Base-by-base conservation (phyloP, 2,329 filamentous ascomycete genomes). In the Colletotrichum neosansevieriae region DNA sequence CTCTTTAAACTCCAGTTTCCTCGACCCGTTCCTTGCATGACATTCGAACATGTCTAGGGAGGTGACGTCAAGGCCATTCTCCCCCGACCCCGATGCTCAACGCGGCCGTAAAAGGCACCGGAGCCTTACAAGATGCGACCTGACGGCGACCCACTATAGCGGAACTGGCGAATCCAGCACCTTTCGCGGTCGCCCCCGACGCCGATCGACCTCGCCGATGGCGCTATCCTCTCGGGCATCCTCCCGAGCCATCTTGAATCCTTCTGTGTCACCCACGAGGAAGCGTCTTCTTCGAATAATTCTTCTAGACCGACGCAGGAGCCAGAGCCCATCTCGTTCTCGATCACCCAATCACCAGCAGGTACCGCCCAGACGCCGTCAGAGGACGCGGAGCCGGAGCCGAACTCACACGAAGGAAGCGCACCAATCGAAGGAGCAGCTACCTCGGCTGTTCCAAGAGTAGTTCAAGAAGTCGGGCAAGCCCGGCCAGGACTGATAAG, bases 121-220 rank as follows among this genome's bases (percentile, higher is more conserved):
- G 65, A 81, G 79, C 73, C 75, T 76, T 40, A 79, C 76, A 49
- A 76, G 79, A 42, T 70, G 75, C 60, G 74, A 72, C 63, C 72
- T 77, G 58, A 75, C 76, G 58, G 71, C 76, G 50, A 73, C 77
- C 50, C 77, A 78, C 47, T 70, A 78, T 10, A 79, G 82, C 38
- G 80, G 78, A 38, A 71, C 79, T 5, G 79, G 82, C 36, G 80
- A 82, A 58, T 81, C 80, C 17, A 82, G 80, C 78, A 82, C 79
- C 6, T 76, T 82, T 34, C 78, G 80, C 59, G 80, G 80, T 47
- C 78, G 80, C 45, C 81, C 80, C 59, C 79, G 79, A 32, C 76
- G 78, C 13, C 78, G 80, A 56, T 80, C 80, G 15, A 76, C 77
- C 12, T 82, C 80, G 4, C 80, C 79, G 15, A 71, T 74, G 67